phyloP scores from a whole-genome alignment of 192 early-diverging fungal species.

The Linnemannia schmuckeri region DNA sequence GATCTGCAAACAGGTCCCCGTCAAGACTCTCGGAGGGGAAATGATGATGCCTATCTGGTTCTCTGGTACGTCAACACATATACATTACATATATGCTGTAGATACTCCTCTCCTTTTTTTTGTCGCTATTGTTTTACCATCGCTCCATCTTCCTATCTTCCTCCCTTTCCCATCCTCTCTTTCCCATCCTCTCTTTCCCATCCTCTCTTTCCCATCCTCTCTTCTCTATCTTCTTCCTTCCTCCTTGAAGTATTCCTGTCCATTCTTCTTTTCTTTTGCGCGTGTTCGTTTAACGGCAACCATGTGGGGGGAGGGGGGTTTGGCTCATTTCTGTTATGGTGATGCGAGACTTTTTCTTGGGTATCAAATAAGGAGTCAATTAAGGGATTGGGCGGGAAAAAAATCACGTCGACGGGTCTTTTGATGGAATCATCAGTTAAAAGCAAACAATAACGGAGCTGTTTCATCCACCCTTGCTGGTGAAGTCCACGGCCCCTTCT shows the following conservation, averaged over 20 bases:
- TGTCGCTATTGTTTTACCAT: too few relatives aligned
- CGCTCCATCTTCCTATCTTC: neutral
- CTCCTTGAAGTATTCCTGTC: neutral
- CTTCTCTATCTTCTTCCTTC: too few relatives aligned
- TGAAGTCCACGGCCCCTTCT: neutral
- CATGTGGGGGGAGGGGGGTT: neutral
- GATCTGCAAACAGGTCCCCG: slow-evolving; percentile 48
- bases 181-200: too few relatives aligned
- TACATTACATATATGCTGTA: neutral
- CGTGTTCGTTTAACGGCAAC: neutral
- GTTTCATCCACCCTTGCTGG: neutral
- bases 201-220: too few relatives aligned
- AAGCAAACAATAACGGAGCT: neutral
- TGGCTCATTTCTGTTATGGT: neutral
- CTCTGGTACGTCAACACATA: slow-evolving; percentile 19
- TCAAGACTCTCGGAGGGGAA: slow-evolving; percentile 50
- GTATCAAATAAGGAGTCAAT: neutral
- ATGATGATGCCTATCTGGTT: slow-evolving; percentile 56
- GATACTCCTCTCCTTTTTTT: neutral
- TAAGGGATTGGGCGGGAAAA: slow-evolving; percentile 5
- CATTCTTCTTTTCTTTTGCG: neutral
- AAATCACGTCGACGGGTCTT: neutral
- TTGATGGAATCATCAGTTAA: neutral
- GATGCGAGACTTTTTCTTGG: neutral
- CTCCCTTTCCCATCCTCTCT: neutral